These are phyloP conservation scores for Tricholomella constricta DNA, from an alignment of 768 basidiomycete species.

Conservation along the genomic window DNA sequence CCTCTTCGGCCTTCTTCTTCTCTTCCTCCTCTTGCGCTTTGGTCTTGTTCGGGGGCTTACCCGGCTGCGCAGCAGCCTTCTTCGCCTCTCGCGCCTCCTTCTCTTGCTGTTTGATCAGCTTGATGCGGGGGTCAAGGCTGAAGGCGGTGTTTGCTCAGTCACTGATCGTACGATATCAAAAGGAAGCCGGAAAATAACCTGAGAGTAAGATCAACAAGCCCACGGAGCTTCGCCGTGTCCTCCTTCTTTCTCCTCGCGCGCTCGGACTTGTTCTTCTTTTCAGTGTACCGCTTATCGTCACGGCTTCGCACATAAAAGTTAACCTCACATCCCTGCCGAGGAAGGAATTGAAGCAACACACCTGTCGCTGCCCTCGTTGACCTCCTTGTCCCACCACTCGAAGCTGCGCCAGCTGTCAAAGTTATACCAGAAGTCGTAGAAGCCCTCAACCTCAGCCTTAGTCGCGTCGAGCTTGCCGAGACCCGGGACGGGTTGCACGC, in stretches of 20 bases:
- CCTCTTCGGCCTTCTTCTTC: slow-evolving; percentile 69
- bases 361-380: slow-evolving; percentile 97
- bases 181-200: slow-evolving; percentile 29
- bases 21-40: slow-evolving; percentile 77
- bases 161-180: neutral
- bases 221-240: slow-evolving; percentile 87
- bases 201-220: slow-evolving; percentile 84
- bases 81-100: slow-evolving; percentile 93
- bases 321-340: neutral
- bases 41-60: slow-evolving; percentile 62
- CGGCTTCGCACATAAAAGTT: slow-evolving; percentile 55
- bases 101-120: slow-evolving; percentile 94
- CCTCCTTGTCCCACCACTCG: slow-evolving; percentile 98
- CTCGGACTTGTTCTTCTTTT: slow-evolving; percentile 99
- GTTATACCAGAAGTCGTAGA: slow-evolving; percentile 99
- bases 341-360: slow-evolving; percentile 33
- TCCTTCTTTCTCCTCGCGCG: slow-evolving; percentile 97
- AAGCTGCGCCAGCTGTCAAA: slow-evolving; percentile 99
- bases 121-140: slow-evolving; percentile 90
- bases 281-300: slow-evolving; percentile 97
- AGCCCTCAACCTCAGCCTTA: slow-evolving; percentile 84
- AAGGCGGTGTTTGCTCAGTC: neutral
- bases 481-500: slow-evolving; percentile 76
- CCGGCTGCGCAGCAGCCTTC: slow-evolving; percentile 55
- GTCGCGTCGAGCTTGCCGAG: slow-evolving; percentile 71